A percentile compares a stretch with the other conserved stretches of the same genome.
These are phyloP conservation scores for Pugionium dolabratum DNA, from an alignment of 345 rosid species.

Conservation along the genomic window DNA sequence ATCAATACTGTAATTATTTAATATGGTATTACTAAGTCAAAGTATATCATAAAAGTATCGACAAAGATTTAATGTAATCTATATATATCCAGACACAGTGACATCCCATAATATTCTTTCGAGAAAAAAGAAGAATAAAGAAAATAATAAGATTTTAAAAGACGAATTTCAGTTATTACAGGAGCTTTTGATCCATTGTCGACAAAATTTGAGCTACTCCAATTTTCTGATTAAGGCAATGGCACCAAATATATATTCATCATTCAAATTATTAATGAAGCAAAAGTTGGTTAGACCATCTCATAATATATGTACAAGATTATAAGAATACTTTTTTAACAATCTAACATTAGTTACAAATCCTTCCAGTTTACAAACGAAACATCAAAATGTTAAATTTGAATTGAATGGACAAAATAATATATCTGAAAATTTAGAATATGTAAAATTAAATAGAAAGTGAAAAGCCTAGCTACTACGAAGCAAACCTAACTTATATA, in stretches of 20 bases:
- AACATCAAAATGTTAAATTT: no score
- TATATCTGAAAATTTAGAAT: no score
- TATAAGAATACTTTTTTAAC: no score
- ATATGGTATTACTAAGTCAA: constrained; percentile 15
- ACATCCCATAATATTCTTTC: constrained; percentile 13
- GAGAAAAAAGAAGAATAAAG: not conserved
- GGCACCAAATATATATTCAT: constrained; percentile 49
- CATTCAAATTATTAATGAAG: constrained; percentile 19
- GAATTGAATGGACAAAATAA: no score
- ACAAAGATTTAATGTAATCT: constrained; percentile 8
- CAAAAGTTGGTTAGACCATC: constrained; percentile 29
- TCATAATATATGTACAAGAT: not conserved
- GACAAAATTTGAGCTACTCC: constrained; percentile 26
- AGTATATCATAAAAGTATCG: constrained; percentile 8
- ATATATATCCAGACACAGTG: not conserved
- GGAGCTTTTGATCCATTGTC: constrained; percentile 39
- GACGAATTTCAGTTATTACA: constrained; percentile 22
- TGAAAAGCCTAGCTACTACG: no score
- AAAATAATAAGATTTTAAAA: not conserved
- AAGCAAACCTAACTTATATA: no score
- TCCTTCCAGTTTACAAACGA: no score
- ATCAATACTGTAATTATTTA: no score
- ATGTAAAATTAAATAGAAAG: no score
- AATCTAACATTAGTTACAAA: no score
- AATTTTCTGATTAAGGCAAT: constrained; percentile 32